phyloP scores from a whole-genome alignment of 805 yeast genomes.

The Wickerhamomyces rabaulensis region DNA sequence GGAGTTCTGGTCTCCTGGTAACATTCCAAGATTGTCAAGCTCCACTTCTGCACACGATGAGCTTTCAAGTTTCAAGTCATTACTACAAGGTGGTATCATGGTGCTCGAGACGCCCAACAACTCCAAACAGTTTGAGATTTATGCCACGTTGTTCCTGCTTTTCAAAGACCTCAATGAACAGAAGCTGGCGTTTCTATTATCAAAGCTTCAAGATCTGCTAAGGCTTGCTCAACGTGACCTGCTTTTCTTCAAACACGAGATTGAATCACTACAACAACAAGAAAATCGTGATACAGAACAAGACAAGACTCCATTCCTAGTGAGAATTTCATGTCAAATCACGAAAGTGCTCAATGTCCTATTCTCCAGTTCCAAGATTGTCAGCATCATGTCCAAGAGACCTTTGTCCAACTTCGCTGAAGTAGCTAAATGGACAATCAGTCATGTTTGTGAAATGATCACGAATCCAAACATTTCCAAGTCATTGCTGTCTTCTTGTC shows the following conservation, averaged over 20 bases:
- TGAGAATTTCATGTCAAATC: constrained; percentile 21
- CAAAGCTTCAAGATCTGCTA: constrained; percentile 6
- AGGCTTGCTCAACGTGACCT: constrained; percentile 10
- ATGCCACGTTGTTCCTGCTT: constrained; percentile 18
- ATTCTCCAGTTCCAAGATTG: constrained; percentile 12
- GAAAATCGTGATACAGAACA: constrained; percentile 4
- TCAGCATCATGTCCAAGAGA: neutral
- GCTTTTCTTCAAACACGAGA: constrained; percentile 4
- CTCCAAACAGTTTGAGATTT: constrained; percentile 21
- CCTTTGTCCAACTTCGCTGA: neutral
- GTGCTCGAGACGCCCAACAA: constrained; percentile 11
- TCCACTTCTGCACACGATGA: constrained; percentile 4
- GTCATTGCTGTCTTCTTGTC: constrained; percentile 18
- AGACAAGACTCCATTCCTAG: constrained; percentile 14
- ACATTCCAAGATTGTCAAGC: constrained; percentile 15
- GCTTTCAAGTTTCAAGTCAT: constrained; percentile 9
- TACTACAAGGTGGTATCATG: constrained; percentile 19
- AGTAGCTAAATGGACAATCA: constrained; percentile 10
- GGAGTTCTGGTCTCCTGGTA: constrained; percentile 24
- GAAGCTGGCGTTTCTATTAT: constrained; percentile 2
- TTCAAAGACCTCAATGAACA: constrained; percentile 19
- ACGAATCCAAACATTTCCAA: constrained; percentile 15
- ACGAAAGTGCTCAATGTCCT: constrained; percentile 13
- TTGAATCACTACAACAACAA: neutral
- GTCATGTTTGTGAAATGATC: constrained; percentile 10